Conservation (phyloP, 768 basidiomycete genomes). For the Pleurotus giganteus region DNA sequence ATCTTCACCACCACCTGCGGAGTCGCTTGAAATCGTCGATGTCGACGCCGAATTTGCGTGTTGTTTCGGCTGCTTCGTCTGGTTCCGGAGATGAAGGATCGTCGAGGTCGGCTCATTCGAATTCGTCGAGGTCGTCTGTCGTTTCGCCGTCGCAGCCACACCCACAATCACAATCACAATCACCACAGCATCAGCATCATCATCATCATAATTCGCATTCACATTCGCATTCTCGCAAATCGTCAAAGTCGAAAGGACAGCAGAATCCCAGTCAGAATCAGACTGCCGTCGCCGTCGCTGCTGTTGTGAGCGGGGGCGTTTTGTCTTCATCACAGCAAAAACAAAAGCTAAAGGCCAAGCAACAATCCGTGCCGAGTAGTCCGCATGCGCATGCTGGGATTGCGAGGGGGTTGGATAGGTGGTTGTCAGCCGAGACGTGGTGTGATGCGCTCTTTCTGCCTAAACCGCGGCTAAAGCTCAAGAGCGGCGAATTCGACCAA, state of each 20-base stretch:
- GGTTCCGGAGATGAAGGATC: constrained; percentile 14
- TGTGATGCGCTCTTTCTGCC: constrained; percentile 80
- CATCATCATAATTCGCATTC: too few species aligned
- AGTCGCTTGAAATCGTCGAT: constrained; percentile 46
- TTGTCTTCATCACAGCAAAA: too few species aligned
- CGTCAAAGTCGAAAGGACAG: background rate
- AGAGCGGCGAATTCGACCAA: constrained; percentile 14
- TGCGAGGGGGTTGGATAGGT: constrained; percentile 53
- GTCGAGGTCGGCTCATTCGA: too few species aligned
- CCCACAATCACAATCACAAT: too few species aligned
- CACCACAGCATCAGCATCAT: too few species aligned
- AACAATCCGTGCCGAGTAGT: constrained; percentile 13
- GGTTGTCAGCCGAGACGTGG: constrained; percentile 77
- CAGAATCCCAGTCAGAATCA: too few species aligned
- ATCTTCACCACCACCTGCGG: constrained; percentile 1
- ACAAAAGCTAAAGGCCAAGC: too few species aligned
- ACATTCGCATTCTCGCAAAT: background rate
- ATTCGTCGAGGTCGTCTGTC: background rate
- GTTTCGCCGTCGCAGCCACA: background rate
- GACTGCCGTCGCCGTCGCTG: too few species aligned
- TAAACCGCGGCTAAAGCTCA: constrained; percentile 64
- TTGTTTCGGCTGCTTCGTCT: constrained; percentile 13
- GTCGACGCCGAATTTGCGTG: constrained; percentile 66
- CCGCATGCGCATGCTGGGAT: constrained; percentile 14
- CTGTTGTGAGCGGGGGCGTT: too few species aligned